Conservation (phyloP, 208 protist genomes). For the Crithidia bombi region DNA sequence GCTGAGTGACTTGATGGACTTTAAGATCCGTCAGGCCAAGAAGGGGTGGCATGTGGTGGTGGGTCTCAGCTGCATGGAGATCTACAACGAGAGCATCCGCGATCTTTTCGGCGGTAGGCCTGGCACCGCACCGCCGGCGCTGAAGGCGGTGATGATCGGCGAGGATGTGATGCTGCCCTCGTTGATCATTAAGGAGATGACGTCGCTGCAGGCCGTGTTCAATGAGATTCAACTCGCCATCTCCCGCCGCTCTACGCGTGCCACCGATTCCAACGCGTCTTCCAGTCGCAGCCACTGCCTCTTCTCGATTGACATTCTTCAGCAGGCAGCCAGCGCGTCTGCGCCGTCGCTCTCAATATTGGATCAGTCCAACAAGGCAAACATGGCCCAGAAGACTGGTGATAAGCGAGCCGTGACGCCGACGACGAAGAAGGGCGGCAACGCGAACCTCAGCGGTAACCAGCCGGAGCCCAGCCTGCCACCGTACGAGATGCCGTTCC, state of each 20-base stretch:
- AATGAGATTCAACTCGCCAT: conserved; percentile 80
- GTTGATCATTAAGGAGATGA: conserved; percentile 72
- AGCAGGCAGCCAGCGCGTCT: conserved; percentile 72
- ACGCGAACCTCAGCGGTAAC: not conserved
- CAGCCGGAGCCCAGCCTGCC: conserved; percentile 28
- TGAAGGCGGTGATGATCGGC: conserved; percentile 85
- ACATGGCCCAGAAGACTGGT: conserved; percentile 22
- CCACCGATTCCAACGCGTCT: conserved; percentile 83
- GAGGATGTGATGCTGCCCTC: conserved; percentile 74
- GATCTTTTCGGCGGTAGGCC: conserved; percentile 78
- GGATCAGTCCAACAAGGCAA: conserved; percentile 43
- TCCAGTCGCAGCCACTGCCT: conserved; percentile 93
- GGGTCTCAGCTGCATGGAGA: conserved; percentile 84
- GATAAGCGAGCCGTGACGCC: conserved; percentile 20
- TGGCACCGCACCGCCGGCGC: conserved; percentile 48
- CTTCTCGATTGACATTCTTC: conserved; percentile 91
- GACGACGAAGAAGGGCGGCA: conserved; percentile 19
- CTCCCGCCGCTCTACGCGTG: conserved; percentile 65
- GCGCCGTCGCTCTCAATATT: conserved; percentile 69
- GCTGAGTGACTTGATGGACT: conserved; percentile 85
- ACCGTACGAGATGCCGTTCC: conserved; percentile 77
- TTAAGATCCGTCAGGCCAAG: conserved; percentile 52
- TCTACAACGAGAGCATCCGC: conserved; percentile 89
- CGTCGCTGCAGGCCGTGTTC: conserved; percentile 64
- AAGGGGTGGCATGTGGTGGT: conserved; percentile 83